phyloP scores from a whole-genome alignment of 2,329 filamentous ascomycete genomes.

The Phialophora tarda region DNA sequence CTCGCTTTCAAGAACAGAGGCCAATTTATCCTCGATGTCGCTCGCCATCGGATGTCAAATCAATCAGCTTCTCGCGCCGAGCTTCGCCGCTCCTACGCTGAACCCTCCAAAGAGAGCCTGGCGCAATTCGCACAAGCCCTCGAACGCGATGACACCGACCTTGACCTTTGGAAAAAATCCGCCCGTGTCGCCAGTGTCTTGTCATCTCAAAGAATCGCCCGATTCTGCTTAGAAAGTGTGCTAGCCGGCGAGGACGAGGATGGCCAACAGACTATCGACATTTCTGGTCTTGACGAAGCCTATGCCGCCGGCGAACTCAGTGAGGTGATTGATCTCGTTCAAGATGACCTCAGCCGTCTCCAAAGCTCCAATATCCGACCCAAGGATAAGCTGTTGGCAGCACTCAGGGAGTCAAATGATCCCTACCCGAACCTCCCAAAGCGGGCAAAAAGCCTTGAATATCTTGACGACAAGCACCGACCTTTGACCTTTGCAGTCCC shows the following conservation, averaged over 20 bases:
- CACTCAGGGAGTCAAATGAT: conserved; percentile 61
- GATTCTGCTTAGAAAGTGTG: conserved; percentile 68
- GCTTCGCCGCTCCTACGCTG: conserved; percentile 36
- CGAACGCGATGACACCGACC: conserved; percentile 68
- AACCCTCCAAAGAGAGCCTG: conserved; percentile 52
- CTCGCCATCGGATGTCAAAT: conserved; percentile 58
- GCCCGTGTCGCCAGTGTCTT: conserved; percentile 63
- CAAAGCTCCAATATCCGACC: conserved; percentile 58
- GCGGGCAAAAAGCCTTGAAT: conserved; percentile 42
- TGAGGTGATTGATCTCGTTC: conserved; percentile 55
- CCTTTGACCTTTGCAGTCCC: conserved; percentile 48
- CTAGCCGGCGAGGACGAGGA: conserved; percentile 66
- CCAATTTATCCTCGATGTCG: conserved; percentile 82
- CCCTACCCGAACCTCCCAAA: conserved; percentile 56
- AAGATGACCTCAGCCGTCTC: conserved; percentile 61
- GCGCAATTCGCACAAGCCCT: conserved; percentile 65
- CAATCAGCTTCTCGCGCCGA: conserved; percentile 19
- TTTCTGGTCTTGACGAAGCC: conserved; percentile 64
- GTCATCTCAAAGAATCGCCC: conserved; percentile 62
- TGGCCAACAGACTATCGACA: conserved; percentile 58
- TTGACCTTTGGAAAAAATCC: conserved; percentile 68
- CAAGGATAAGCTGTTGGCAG: conserved; percentile 58
- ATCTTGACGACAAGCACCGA: conserved; percentile 41
- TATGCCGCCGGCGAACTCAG: conserved; percentile 60
- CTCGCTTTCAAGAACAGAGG: conserved; percentile 95